Conservation (phyloP, 495 filamentous ascomycete species). For the Parachaetomium inaequale region DNA sequence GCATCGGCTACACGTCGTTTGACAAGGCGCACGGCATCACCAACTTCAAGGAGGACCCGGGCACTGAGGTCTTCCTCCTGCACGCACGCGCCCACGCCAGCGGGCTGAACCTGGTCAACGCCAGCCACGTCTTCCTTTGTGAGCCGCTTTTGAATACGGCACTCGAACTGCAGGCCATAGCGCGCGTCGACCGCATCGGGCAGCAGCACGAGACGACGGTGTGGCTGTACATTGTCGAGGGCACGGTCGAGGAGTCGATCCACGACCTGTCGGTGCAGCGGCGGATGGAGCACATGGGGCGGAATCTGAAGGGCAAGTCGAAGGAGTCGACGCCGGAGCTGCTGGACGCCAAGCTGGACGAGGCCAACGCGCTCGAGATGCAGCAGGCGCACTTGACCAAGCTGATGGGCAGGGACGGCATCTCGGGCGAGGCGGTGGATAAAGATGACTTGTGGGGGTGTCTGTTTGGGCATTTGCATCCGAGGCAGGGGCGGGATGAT, state of each 20-base stretch:
- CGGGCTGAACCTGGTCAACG: conserved; percentile 85
- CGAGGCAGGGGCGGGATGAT: conserved; percentile 16
- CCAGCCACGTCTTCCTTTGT: conserved; percentile 90
- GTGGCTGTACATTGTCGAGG: conserved; percentile 87
- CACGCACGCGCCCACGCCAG: conserved; percentile 84
- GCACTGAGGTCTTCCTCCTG: conserved; percentile 78
- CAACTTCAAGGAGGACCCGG: conserved; percentile 70
- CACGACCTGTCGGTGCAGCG: conserved; percentile 77
- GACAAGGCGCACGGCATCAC: conserved; percentile 60
- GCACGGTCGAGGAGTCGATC: conserved; percentile 86
- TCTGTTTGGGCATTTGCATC: conserved; percentile 63
- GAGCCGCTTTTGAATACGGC: conserved; percentile 91
- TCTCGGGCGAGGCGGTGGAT: conserved; percentile 76
- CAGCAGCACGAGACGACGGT: conserved; percentile 85
- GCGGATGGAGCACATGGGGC: conserved; percentile 69
- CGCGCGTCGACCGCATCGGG: conserved; percentile 89
- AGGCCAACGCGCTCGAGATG: conserved; percentile 78
- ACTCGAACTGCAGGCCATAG: conserved; percentile 89
- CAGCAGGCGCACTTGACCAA: conserved; percentile 62
- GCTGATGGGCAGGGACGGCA: conserved; percentile 64
- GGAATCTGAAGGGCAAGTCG: conserved; percentile 30
- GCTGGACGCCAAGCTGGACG: conserved; percentile 62
- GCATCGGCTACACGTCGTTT: conserved; percentile 68
- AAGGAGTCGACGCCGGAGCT: conserved; percentile 35
- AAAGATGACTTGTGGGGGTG: conserved; percentile 85